These are phyloP conservation scores for Gymnopilus dilepis DNA, from an alignment of 768 basidiomycete species.

Conservation along the genomic window DNA sequence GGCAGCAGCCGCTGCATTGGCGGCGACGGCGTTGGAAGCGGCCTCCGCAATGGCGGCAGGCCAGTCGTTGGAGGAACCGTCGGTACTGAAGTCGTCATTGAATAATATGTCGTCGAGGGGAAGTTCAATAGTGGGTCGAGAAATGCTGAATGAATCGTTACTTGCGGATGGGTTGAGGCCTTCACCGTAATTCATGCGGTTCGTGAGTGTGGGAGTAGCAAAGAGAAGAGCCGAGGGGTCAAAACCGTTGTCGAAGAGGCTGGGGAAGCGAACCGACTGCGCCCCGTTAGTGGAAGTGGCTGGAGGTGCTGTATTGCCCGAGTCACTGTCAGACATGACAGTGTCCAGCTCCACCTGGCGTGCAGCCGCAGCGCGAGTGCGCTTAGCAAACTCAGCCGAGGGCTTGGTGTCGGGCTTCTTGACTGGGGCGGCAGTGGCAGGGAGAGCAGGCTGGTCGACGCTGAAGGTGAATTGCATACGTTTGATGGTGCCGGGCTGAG, in stretches of 20 bases:
- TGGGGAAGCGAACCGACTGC: conserved; percentile 68
- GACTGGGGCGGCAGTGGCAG: conserved; percentile 51
- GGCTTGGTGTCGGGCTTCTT: conserved; percentile 73
- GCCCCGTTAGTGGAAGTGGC: conserved; percentile 24
- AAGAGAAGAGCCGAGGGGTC: conserved; percentile 78
- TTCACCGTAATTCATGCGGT: conserved; percentile 78
- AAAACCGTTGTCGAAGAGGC: conserved; percentile 76
- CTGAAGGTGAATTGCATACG: conserved; percentile 93
- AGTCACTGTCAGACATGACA: conserved; percentile 33
- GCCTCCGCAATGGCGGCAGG: conserved; percentile 17
- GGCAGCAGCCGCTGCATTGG: conserved; percentile 10
- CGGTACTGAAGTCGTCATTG: conserved; percentile 41
- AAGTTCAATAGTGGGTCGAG: conserved; percentile 83
- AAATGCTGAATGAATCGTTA: conserved; percentile 63
- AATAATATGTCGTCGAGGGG: conserved; percentile 83
- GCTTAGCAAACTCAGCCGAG: conserved; percentile 63
- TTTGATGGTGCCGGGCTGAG: conserved; percentile 74
- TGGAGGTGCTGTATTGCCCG: conserved; percentile 29
- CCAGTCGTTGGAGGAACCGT: conserved; percentile 27
- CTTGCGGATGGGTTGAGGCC: conserved; percentile 55
- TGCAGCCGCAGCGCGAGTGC: conserved; percentile 37
- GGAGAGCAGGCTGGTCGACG: conserved; percentile 67
- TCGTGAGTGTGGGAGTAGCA: conserved; percentile 69
- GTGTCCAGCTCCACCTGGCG: conserved; percentile 34
- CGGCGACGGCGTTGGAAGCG: conserved; percentile 8